Conservation (phyloP, 2,329 filamentous ascomycete species). For the Hypoxylon sp. region DNA sequence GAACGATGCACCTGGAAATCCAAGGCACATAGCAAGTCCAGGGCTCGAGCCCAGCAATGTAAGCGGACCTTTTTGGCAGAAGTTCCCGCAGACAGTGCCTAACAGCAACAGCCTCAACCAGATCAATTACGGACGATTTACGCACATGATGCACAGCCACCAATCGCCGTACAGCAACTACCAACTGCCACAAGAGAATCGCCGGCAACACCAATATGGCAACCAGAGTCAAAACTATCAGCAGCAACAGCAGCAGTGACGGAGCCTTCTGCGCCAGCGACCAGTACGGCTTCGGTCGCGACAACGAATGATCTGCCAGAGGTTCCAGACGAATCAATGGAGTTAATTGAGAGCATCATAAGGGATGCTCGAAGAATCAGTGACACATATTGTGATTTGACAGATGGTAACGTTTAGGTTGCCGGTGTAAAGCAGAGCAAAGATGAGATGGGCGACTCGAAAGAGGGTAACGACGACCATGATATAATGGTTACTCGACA, state of each 20-base stretch:
- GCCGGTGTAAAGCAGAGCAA: background rate
- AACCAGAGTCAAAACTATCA: constrained; percentile 24
- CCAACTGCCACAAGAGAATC: constrained; percentile 17
- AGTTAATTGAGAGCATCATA: constrained; percentile 55
- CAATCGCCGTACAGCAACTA: constrained; percentile 10
- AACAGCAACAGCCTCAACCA: constrained; percentile 54
- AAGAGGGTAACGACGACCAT: constrained; percentile 32
- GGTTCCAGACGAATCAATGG: constrained; percentile 54
- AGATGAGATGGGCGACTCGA: constrained; percentile 7
- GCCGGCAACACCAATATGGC: constrained; percentile 16
- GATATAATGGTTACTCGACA: constrained; percentile 16
- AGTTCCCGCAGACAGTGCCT: constrained; percentile 52
- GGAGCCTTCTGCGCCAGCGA: constrained; percentile 17
- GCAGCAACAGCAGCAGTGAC: constrained; percentile 29
- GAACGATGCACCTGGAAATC: constrained; percentile 31
- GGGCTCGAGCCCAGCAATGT: constrained; percentile 52
- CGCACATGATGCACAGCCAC: constrained; percentile 35
- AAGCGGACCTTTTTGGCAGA: constrained; percentile 55
- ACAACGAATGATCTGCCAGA: constrained; percentile 50
- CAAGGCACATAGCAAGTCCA: constrained; percentile 44
- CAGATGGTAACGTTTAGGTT: constrained; percentile 12
- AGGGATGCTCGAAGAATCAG: constrained; percentile 54
- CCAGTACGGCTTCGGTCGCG: constrained; percentile 6
- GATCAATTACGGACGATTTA: constrained; percentile 39
- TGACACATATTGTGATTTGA: constrained; percentile 26